These are phyloP conservation scores for Jatropha curcas DNA, from an alignment of 345 rosid genomes.

Conservation along the genomic window DNA sequence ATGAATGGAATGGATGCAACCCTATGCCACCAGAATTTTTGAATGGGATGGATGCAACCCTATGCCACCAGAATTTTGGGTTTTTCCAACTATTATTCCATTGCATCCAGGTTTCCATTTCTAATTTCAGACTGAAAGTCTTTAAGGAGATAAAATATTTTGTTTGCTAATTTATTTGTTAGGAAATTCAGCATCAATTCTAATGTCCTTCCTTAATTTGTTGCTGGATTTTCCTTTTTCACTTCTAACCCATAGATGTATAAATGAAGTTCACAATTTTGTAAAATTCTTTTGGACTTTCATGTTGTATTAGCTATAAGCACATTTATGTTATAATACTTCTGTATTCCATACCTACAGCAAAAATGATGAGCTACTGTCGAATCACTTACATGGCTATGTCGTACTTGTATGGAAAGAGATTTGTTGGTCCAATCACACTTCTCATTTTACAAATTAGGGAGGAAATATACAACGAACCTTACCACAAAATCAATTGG, in stretches of 20 bases:
- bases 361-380: slow-evolving; percentile 17
- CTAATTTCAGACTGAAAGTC: too few species aligned
- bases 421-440: slow-evolving; percentile 20
- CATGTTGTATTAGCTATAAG: too few species aligned
- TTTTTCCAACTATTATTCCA: slow-evolving; percentile 3
- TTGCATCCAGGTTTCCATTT: slow-evolving; percentile 14
- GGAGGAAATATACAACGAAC: slow-evolving; percentile 14
- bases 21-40: slow-evolving; percentile 14
- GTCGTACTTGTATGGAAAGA: slow-evolving; percentile 17
- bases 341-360: neutral
- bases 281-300: too few species aligned
- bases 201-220: too few species aligned
- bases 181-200: too few species aligned
- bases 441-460: slow-evolving; percentile 15
- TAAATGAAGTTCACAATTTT: too few species aligned
- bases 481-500: slow-evolving; percentile 8
- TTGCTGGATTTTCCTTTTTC: too few species aligned
- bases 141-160: too few species aligned
- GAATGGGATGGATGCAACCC: slow-evolving; percentile 14
- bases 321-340: too few species aligned
- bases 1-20: slow-evolving; percentile 10
- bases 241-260: too few species aligned
- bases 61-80: slow-evolving; percentile 13
- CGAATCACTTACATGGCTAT: slow-evolving; percentile 19
- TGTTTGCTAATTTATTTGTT: too few species aligned